Evolutionary conservation across 768 basidiomycete species (phyloP).

Genomic region (Cantharellus cinnabarinus): DNA sequence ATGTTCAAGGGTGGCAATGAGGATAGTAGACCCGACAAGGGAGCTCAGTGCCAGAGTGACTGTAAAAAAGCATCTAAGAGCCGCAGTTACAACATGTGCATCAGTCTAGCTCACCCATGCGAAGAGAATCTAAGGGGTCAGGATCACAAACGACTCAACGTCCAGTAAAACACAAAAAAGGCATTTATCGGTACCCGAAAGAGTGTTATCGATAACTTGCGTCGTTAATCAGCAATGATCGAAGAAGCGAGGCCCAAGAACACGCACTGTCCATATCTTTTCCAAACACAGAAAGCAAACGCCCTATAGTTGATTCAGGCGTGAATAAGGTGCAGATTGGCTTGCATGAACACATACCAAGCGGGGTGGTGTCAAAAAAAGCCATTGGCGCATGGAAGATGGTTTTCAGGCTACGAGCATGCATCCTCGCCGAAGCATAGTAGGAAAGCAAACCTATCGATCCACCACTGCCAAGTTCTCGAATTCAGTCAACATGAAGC

Average conservation of each 20-base stretch:
- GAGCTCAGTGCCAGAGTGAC: conserved; percentile 31
- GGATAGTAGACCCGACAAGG: conserved; percentile 30
- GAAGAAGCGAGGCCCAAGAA: background rate
- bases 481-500: background rate
- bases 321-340: background rate
- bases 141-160: too few relatives aligned
- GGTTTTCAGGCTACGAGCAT: conserved; percentile 32
- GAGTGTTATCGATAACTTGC: conserved; percentile 36
- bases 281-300: conserved; percentile 40
- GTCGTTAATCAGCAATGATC: too few relatives aligned
- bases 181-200: conserved; percentile 23
- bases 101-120: conserved; percentile 27
- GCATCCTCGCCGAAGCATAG: conserved; percentile 37
- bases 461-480: background rate
- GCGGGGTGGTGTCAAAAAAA: conserved; percentile 52
- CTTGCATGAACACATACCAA: background rate
- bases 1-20: conserved; percentile 36
- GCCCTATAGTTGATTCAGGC: conserved; percentile 30
- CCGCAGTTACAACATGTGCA: background rate
- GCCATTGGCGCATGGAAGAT: conserved; percentile 55
- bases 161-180: too few relatives aligned
- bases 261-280: conserved; percentile 41
- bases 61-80: conserved; percentile 11
- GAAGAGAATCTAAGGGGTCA: conserved; percentile 27
- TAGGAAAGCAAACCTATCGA: background rate